Conservation (phyloP, 2,329 filamentous ascomycete species). For the Nigrospora oryzae region DNA sequence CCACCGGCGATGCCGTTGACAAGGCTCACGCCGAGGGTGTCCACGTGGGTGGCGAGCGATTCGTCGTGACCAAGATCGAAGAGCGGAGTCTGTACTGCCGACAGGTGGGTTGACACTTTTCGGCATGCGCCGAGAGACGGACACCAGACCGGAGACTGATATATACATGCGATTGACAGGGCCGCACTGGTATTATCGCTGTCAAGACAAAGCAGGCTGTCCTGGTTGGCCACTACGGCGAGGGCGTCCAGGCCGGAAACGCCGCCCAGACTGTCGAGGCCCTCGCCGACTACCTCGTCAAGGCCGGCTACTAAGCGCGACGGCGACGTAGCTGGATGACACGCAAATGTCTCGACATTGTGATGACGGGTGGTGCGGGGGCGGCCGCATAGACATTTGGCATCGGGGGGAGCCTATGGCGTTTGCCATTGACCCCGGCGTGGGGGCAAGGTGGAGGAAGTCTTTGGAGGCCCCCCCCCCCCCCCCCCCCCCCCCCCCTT, state of each 20-base stretch:
- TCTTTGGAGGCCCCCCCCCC: too few species aligned
- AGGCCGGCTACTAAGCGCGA: slow-evolving; percentile 59
- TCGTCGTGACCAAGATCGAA: slow-evolving; percentile 67
- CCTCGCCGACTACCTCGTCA: slow-evolving; percentile 80
- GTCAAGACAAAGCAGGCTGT: slow-evolving; percentile 85
- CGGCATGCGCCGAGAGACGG: background rate
- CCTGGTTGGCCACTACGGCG: slow-evolving; percentile 79
- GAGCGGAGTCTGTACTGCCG: slow-evolving; percentile 77
- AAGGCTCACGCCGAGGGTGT: slow-evolving; percentile 66
- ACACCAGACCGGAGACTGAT: slow-evolving; percentile 2
- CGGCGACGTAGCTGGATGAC: too few species aligned
- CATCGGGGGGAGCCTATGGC: too few species aligned
- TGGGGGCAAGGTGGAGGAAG: too few species aligned
- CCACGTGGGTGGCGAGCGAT: slow-evolving; percentile 69
- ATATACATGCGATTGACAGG: slow-evolving; percentile 28
- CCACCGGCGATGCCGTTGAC: slow-evolving; percentile 41
- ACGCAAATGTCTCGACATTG: too few species aligned
- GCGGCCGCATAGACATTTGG: too few species aligned
- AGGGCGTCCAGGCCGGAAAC: slow-evolving; percentile 64
- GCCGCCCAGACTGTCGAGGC: slow-evolving; percentile 72
- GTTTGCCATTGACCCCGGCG: too few species aligned
- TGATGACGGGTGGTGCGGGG: too few species aligned
- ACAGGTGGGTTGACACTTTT: slow-evolving; percentile 50
- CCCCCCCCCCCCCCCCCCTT: too few species aligned
- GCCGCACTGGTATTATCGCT: slow-evolving; percentile 71